Evolutionary conservation across 2,329 filamentous ascomycete genomes (phyloP).

Genomic region (Chrysoporthe austroafricana): DNA sequence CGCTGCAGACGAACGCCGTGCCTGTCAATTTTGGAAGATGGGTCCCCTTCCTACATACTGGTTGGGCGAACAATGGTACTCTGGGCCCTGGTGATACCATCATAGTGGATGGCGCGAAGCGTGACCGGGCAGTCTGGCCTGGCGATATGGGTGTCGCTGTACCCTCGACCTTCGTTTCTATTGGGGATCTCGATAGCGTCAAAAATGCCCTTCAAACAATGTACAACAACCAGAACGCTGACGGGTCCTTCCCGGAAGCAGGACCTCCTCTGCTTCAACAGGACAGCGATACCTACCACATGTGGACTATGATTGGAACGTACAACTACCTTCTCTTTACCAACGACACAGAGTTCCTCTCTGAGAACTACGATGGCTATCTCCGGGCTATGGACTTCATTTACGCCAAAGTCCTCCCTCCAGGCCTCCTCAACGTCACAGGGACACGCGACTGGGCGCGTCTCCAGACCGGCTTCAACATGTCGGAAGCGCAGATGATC

Average conservation of each 20-base stretch:
- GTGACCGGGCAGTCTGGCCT: slow-evolving; percentile 60
- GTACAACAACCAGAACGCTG: slow-evolving; percentile 44
- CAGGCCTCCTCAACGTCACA: slow-evolving; percentile 53
- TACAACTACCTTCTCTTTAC: slow-evolving; percentile 60
- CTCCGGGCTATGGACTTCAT: slow-evolving; percentile 37
- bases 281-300: slow-evolving; percentile 40
- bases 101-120: slow-evolving; percentile 56
- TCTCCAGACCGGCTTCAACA: slow-evolving; percentile 52
- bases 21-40: slow-evolving; percentile 38
- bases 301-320: slow-evolving; percentile 55
- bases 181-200: slow-evolving; percentile 52
- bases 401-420: slow-evolving; percentile 32
- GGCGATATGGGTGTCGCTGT: slow-evolving; percentile 61
- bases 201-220: slow-evolving; percentile 49
- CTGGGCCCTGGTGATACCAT: slow-evolving; percentile 39
- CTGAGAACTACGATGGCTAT: slow-evolving; percentile 39
- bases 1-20: slow-evolving; percentile 43
- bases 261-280: slow-evolving; percentile 47
- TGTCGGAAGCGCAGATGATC: slow-evolving; percentile 56
- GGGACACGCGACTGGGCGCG: slow-evolving; percentile 56
- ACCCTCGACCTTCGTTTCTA: slow-evolving; percentile 53
- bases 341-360: slow-evolving; percentile 46
- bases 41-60: slow-evolving; percentile 44
- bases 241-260: slow-evolving; percentile 55
- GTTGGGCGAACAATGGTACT: slow-evolving; percentile 42